A percentile compares a stretch with the other conserved stretches of the same genome.
Conservation (phyloP, 1,139 yeast genomes). For the Hyphopichia wangnamkhiaoensis region DNA sequence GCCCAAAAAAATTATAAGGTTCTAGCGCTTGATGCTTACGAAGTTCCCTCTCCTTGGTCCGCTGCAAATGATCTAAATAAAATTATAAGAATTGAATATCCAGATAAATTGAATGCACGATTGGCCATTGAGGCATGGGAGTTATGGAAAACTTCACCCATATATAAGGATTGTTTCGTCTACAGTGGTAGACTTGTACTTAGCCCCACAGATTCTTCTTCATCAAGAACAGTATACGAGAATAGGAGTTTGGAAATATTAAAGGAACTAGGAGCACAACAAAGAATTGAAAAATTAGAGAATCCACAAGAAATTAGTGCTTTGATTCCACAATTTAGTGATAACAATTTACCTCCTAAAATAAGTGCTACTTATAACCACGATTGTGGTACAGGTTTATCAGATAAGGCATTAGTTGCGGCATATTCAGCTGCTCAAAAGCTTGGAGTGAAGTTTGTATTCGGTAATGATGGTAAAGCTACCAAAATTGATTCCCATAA, state of each 20-base stretch:
- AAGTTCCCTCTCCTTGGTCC: slow-evolving; percentile 48
- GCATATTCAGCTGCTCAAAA: slow-evolving; percentile 16
- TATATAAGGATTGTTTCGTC: slow-evolving; percentile 28
- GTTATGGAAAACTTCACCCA: slow-evolving; percentile 35
- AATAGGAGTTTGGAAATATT: slow-evolving; percentile 29
- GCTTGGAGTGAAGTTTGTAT: slow-evolving; percentile 25
- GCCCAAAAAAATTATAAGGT: slow-evolving; percentile 19
- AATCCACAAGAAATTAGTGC: slow-evolving; percentile 26
- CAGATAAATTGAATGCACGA: slow-evolving; percentile 33
- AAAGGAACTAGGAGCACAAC: slow-evolving; percentile 26
- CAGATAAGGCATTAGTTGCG: slow-evolving; percentile 20
- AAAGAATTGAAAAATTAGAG: slow-evolving; percentile 20
- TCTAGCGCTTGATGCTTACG: slow-evolving; percentile 36
- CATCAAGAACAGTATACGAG: slow-evolving; percentile 32
- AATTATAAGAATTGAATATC: slow-evolving; percentile 46
- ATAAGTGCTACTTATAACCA: slow-evolving; percentile 12
- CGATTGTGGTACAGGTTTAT: slow-evolving; percentile 31
- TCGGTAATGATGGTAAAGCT: slow-evolving; percentile 24
- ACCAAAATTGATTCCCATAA: slow-evolving; percentile 10
- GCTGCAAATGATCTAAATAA: slow-evolving; percentile 53
- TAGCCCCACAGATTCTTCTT: slow-evolving; percentile 14
- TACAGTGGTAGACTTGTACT: slow-evolving; percentile 35
- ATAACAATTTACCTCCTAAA: not conserved
- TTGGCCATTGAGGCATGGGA: slow-evolving; percentile 43
- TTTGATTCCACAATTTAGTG: slow-evolving; percentile 14